Percentiles rank a stretch among this genome's conserved stretches.
Evolutionary conservation across 768 basidiomycete species (phyloP).

Genomic region (Hemileccinum rubropunctum): DNA sequence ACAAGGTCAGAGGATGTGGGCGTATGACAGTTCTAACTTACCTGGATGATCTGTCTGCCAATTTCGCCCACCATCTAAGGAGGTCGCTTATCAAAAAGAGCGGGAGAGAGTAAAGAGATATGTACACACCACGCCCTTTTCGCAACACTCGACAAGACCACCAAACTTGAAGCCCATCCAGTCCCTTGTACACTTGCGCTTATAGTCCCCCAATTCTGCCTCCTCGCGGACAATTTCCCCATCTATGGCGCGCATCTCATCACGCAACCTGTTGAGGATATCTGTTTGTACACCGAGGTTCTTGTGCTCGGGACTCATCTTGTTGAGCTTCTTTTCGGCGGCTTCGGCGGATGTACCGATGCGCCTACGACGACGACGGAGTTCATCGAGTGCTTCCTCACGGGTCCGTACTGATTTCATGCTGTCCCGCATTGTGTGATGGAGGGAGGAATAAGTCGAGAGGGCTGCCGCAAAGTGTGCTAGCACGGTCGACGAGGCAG

Average conservation of each 20-base stretch:
- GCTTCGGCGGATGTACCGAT: conserved; percentile 71
- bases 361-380: conserved; percentile 65
- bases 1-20: conserved; percentile 2
- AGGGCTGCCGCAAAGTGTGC: conserved; percentile 66
- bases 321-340: conserved; percentile 85
- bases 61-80: conserved; percentile 47
- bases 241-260: conserved; percentile 77
- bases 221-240: conserved; percentile 83
- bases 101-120: neutral
- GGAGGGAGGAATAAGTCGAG: conserved; percentile 66
- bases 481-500: conserved; percentile 65
- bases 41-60: conserved; percentile 46
- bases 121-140: conserved; percentile 63
- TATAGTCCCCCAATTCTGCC: conserved; percentile 77
- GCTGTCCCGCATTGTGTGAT: conserved; percentile 56
- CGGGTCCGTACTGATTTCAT: conserved; percentile 82
- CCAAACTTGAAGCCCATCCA: conserved; percentile 88
- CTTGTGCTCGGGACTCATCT: conserved; percentile 90
- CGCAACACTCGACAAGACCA: conserved; percentile 77
- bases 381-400: conserved; percentile 79
- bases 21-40: conserved; percentile 9
- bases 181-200: conserved; percentile 62
- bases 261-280: conserved; percentile 61
- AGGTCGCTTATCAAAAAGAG: neutral
- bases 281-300: conserved; percentile 74